Evolutionary conservation across 495 filamentous ascomycete species (phyloP).

Genomic region (Lasiosphaeris hirsuta): DNA sequence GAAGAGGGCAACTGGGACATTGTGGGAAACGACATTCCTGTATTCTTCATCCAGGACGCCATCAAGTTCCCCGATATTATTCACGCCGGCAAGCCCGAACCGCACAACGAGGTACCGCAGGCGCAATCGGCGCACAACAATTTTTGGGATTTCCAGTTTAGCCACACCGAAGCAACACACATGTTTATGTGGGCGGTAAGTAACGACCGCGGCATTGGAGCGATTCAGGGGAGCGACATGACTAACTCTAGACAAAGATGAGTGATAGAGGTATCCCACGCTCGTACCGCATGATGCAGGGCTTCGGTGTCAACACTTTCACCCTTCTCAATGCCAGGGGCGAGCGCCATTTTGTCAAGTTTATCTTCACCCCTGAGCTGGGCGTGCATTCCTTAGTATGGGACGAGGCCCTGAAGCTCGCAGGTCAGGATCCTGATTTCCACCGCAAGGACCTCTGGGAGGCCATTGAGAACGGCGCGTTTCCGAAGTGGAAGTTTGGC

Average conservation of each 20-base stretch:
- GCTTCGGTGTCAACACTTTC: slow-evolving; percentile 86
- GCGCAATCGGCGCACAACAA: slow-evolving; percentile 63
- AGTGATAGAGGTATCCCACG: slow-evolving; percentile 76
- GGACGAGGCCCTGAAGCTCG: slow-evolving; percentile 83
- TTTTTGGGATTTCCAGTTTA: slow-evolving; percentile 59
- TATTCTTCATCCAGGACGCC: slow-evolving; percentile 70
- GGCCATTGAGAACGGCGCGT: slow-evolving; percentile 72
- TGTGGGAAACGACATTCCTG: slow-evolving; percentile 64
- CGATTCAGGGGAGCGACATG: background rate
- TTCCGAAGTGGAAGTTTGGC: slow-evolving; percentile 80
- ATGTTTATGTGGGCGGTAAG: slow-evolving; percentile 71
- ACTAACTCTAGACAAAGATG: slow-evolving; percentile 40
- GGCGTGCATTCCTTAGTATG: slow-evolving; percentile 83
- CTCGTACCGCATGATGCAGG: slow-evolving; percentile 86
- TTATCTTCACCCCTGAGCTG: slow-evolving; percentile 71
- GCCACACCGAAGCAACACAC: slow-evolving; percentile 74
- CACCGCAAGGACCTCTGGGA: slow-evolving; percentile 79
- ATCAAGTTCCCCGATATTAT: slow-evolving; percentile 75
- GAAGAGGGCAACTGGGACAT: slow-evolving; percentile 60
- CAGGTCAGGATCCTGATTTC: slow-evolving; percentile 82
- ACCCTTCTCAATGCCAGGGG: slow-evolving; percentile 68
- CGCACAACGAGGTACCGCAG: slow-evolving; percentile 64
- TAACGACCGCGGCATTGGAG: background rate
- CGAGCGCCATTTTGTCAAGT: slow-evolving; percentile 77
- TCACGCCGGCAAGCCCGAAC: slow-evolving; percentile 80